These are phyloP conservation scores for Dendrobium chrysotoxum DNA, from an alignment of 106 monocot genomes.

Conservation along the genomic window DNA sequence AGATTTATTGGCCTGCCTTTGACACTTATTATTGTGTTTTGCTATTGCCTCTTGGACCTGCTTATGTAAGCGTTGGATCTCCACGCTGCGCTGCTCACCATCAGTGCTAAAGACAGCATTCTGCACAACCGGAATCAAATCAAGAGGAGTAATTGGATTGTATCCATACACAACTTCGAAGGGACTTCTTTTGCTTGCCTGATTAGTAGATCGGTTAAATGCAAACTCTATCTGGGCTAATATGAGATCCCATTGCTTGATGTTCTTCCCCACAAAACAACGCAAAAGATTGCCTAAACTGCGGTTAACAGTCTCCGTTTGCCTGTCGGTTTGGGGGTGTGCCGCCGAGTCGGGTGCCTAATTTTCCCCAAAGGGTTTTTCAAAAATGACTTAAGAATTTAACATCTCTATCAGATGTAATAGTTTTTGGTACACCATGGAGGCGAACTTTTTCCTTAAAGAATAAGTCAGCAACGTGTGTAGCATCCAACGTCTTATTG, in stretches of 20 bases:
- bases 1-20: background rate
- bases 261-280: too few species aligned
- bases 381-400: too few species aligned
- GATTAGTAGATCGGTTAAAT: background rate
- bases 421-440: too few species aligned
- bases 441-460: too few species aligned
- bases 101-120: background rate
- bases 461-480: too few species aligned
- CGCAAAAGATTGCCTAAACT: too few species aligned
- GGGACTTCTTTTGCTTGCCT: background rate
- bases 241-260: too few species aligned
- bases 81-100: background rate
- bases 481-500: background rate
- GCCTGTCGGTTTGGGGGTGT: too few species aligned
- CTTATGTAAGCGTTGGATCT: background rate
- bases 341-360: background rate
- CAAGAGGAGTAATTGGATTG: background rate
- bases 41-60: background rate
- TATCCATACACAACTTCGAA: background rate
- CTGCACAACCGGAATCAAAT: background rate
- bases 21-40: conserved; percentile 7
- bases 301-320: too few species aligned
- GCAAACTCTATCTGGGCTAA: too few species aligned
- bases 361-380: background rate
- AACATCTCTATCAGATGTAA: too few species aligned